phyloP scores from a whole-genome alignment of 495 filamentous ascomycete species.

The Hypoxylon fuscum region DNA sequence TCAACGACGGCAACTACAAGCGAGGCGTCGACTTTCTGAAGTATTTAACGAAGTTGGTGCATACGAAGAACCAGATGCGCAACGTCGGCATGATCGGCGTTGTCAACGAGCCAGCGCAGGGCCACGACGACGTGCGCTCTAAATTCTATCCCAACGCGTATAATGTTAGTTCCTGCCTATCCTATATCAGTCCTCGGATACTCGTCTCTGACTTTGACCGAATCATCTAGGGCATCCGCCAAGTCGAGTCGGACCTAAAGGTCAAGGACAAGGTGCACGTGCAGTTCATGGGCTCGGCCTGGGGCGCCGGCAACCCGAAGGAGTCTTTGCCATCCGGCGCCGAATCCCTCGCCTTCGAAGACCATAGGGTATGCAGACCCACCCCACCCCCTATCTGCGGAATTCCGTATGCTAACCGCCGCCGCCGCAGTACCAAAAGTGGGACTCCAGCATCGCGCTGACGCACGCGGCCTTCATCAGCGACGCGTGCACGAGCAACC shows the following conservation, averaged over 20 bases:
- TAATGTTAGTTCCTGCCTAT: slow-evolving; percentile 22
- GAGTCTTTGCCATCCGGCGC: slow-evolving; percentile 14
- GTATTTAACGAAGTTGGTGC: slow-evolving; percentile 62
- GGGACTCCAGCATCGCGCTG: slow-evolving; percentile 48
- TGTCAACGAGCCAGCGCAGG: slow-evolving; percentile 65
- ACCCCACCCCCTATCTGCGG: background rate
- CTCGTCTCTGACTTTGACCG: background rate
- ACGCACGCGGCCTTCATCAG: slow-evolving; percentile 53
- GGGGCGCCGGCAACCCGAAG: slow-evolving; percentile 32
- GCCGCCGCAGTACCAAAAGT: slow-evolving; percentile 59
- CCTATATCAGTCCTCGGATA: background rate
- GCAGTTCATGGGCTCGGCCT: slow-evolving; percentile 26
- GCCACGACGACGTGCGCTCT: slow-evolving; percentile 37
- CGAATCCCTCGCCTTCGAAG: slow-evolving; percentile 28
- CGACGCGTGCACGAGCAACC: slow-evolving; percentile 58
- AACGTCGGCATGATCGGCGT: slow-evolving; percentile 66
- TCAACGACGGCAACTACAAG: slow-evolving; percentile 61
- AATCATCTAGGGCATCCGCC: slow-evolving; percentile 16
- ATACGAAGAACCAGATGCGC: slow-evolving; percentile 47
- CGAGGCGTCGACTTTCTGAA: slow-evolving; percentile 63
- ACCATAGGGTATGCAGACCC: slow-evolving; percentile 12
- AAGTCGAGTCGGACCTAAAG: slow-evolving; percentile 12
- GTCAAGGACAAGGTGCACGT: slow-evolving; percentile 26
- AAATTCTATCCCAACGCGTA: slow-evolving; percentile 32
- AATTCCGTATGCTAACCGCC: background rate